These are phyloP conservation scores for Parmelia sp. DNA, from an alignment of 495 filamentous ascomycete species.

Conservation along the genomic window DNA sequence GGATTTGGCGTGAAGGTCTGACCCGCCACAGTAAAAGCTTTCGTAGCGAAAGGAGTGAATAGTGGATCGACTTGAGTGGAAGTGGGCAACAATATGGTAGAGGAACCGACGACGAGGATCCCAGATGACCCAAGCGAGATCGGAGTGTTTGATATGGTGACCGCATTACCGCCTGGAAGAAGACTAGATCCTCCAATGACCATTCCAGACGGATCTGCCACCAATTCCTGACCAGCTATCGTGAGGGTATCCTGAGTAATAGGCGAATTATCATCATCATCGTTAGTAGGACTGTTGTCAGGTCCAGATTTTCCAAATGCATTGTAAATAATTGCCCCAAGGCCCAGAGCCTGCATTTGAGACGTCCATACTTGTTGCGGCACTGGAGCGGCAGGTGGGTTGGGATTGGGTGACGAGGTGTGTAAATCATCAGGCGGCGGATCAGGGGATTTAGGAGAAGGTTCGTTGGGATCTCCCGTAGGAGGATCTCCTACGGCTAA, in stretches of 20 bases:
- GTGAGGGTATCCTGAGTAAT: background rate
- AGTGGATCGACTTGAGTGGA: too few species aligned
- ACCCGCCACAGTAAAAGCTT: background rate
- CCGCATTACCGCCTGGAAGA: conserved; percentile 19
- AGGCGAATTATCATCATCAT: background rate
- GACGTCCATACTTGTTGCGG: too few species aligned
- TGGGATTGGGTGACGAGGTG: background rate
- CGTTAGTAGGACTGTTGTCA: background rate
- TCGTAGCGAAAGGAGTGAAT: too few species aligned
- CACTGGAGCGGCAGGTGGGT: too few species aligned
- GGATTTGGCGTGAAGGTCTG: background rate
- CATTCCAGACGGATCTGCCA: conserved; percentile 11
- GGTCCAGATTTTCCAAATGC: conserved; percentile 2
- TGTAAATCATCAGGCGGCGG: background rate
- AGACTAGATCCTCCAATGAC: conserved; percentile 19
- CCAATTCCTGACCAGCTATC: background rate
- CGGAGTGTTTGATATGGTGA: conserved; percentile 22
- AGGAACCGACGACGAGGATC: too few species aligned
- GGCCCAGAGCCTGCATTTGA: background rate
- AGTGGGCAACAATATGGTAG: too few species aligned
- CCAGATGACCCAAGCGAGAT: background rate
- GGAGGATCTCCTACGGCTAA: background rate
- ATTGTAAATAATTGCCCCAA: conserved; percentile 6
- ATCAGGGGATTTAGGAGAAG: background rate
- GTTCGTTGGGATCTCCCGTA: background rate